Evolutionary conservation across 2,329 filamentous ascomycete species (phyloP).

Genomic region (Pseudogymnoascus sp.): DNA sequence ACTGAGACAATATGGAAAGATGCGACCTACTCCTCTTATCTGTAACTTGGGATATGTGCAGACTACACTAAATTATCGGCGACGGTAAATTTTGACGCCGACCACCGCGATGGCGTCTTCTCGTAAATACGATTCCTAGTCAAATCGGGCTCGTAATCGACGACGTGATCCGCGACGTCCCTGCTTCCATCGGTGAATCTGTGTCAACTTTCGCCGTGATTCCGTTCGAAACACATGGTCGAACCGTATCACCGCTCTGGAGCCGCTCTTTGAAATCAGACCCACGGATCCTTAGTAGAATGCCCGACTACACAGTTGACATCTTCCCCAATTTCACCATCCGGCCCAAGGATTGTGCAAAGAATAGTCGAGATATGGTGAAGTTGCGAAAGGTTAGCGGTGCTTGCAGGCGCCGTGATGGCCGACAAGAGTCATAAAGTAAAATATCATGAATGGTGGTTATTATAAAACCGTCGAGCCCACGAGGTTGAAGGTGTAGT

Average conservation of each 20-base stretch:
- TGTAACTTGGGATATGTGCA: background rate
- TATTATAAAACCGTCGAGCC: background rate
- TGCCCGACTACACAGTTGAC: background rate
- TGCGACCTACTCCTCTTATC: constrained; percentile 5
- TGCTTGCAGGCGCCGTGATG: background rate
- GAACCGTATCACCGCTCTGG: background rate
- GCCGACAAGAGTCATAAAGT: background rate
- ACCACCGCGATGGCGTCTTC: constrained; percentile 4
- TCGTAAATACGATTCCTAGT: too few relatives aligned
- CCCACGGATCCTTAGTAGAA: background rate
- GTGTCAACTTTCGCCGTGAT: background rate
- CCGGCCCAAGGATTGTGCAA: background rate
- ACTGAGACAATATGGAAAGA: constrained; percentile 7
- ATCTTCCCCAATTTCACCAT: background rate
- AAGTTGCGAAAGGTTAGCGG: background rate
- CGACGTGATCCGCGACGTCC: constrained; percentile 3
- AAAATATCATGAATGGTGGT: background rate
- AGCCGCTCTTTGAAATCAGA: background rate
- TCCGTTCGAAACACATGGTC: background rate
- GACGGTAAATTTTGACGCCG: background rate
- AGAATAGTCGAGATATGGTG: background rate
- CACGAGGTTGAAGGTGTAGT: background rate
- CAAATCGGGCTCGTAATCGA: background rate
- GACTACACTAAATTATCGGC: background rate
- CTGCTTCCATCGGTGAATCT: background rate